Evolutionary conservation across 768 basidiomycete species (phyloP).

Genomic region (Russula sp.): DNA sequence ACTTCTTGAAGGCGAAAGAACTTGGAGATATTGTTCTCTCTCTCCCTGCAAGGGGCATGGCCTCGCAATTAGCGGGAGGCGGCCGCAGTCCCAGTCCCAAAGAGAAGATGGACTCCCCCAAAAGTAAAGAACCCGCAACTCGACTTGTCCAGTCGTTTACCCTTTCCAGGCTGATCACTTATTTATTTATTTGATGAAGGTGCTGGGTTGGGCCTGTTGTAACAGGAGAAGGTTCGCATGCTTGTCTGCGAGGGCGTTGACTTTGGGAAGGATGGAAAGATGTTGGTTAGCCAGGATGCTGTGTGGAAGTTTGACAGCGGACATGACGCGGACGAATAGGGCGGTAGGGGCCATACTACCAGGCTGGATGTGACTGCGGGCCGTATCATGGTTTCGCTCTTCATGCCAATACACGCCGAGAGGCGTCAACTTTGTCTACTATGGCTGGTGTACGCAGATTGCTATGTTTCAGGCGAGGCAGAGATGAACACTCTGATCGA

Average conservation of each 20-base stretch:
- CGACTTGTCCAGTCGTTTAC: too few species aligned
- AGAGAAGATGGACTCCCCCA: not conserved
- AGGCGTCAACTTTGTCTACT: not conserved
- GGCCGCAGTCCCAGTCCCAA: not conserved
- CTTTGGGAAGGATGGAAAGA: conserved; percentile 16
- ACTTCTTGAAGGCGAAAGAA: too few species aligned
- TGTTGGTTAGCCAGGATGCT: conserved; percentile 3
- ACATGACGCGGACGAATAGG: not conserved
- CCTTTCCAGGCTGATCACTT: not conserved
- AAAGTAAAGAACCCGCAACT: not conserved
- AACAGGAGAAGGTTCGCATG: conserved; percentile 22
- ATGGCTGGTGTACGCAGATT: not conserved
- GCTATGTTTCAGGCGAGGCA: too few species aligned
- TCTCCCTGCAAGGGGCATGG: too few species aligned
- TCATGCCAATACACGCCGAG: too few species aligned
- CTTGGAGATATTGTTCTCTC: too few species aligned
- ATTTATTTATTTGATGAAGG: not conserved
- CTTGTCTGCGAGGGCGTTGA: conserved; percentile 17
- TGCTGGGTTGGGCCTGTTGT: conserved; percentile 18
- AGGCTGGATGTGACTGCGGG: too few species aligned
- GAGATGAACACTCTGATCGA: not conserved
- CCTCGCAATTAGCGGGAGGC: not conserved
- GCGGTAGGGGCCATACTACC: too few species aligned
- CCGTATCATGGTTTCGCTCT: too few species aligned
- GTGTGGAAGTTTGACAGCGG: conserved; percentile 17